A percentile compares a stretch with the other conserved stretches of the same genome.
These are phyloP conservation scores for Ophiocordyceps unilateralis DNA, from an alignment of 2,329 filamentous ascomycete species.

Conservation along the genomic window DNA sequence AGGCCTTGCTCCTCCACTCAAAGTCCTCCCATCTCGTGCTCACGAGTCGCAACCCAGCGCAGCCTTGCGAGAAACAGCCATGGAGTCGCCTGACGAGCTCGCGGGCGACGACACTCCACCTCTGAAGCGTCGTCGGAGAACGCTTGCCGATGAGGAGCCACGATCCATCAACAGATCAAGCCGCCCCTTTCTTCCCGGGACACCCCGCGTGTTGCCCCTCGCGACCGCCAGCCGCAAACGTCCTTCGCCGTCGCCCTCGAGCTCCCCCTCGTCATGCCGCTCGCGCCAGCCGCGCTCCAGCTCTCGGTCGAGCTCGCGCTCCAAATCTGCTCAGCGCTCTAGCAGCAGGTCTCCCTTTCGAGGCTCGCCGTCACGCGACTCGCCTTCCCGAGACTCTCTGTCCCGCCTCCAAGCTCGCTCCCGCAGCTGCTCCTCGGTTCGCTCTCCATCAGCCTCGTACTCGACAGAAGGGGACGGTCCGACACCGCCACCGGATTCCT, in stretches of 20 bases:
- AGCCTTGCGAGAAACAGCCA: too few species aligned
- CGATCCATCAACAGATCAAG: not conserved
- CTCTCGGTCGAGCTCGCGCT: slow-evolving; percentile 15
- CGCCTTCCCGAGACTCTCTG: slow-evolving; percentile 3
- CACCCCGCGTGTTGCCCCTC: not conserved
- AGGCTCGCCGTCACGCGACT: not conserved
- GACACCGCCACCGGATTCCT: slow-evolving; percentile 29
- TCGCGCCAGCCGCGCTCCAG: not conserved
- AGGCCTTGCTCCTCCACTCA: not conserved
- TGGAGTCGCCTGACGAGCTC: slow-evolving; percentile 13
- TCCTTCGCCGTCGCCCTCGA: slow-evolving; percentile 2
- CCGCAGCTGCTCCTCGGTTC: slow-evolving; percentile 12
- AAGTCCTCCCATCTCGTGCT: not conserved
- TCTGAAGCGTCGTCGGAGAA: not conserved
- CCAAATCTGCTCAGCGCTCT: slow-evolving; percentile 16
- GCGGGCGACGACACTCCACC: slow-evolving; percentile 2
- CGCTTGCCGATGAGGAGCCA: not conserved
- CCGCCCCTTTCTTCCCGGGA: not conserved
- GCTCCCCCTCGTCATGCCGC: slow-evolving; percentile 9
- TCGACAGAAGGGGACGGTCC: slow-evolving; percentile 8
- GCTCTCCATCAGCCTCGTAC: slow-evolving; percentile 8
- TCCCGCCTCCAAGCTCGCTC: slow-evolving; percentile 14
- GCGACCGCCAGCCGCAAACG: not conserved
- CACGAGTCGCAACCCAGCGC: too few species aligned
- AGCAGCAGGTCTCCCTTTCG: slow-evolving; percentile 12